Evolutionary conservation across 2,329 filamentous ascomycete genomes (phyloP).

Genomic region (Colletotrichum sp.): DNA sequence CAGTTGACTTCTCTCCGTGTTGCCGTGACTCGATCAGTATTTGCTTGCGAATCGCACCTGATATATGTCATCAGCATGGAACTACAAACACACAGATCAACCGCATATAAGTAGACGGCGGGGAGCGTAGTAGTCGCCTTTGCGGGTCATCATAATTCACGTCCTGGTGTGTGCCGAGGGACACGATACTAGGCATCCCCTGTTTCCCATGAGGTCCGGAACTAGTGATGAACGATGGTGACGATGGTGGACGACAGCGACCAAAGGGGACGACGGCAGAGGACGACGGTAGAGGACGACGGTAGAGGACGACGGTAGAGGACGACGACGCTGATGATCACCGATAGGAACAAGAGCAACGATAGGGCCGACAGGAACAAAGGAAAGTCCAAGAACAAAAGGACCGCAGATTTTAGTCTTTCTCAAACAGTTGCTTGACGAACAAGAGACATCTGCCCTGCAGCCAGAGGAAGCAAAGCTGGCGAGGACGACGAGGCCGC

Average conservation of each 20-base stretch:
- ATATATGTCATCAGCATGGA: neutral
- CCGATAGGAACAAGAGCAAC: neutral
- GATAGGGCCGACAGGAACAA: neutral
- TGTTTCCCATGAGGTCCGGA: neutral
- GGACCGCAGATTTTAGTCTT: neutral
- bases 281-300: too few relatives aligned
- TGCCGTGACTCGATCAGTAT: neutral
- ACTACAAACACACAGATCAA: neutral
- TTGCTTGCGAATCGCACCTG: neutral
- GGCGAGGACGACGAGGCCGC: too few relatives aligned
- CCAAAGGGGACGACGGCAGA: too few relatives aligned
- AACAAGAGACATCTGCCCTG: neutral
- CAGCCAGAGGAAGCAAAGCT: neutral
- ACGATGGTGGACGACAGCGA: too few relatives aligned
- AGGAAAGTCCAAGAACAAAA: neutral
- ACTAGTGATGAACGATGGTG: neutral
- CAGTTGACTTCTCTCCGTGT: neutral
- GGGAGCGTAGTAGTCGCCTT: neutral
- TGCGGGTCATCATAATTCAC: neutral
- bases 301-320: too few relatives aligned
- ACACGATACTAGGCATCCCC: neutral
- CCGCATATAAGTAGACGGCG: neutral
- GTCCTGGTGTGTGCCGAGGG: neutral
- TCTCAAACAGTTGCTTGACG: neutral
- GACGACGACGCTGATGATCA: neutral